Conservation (phyloP, 345 rosid species). For the Corchorus olitorius region DNA sequence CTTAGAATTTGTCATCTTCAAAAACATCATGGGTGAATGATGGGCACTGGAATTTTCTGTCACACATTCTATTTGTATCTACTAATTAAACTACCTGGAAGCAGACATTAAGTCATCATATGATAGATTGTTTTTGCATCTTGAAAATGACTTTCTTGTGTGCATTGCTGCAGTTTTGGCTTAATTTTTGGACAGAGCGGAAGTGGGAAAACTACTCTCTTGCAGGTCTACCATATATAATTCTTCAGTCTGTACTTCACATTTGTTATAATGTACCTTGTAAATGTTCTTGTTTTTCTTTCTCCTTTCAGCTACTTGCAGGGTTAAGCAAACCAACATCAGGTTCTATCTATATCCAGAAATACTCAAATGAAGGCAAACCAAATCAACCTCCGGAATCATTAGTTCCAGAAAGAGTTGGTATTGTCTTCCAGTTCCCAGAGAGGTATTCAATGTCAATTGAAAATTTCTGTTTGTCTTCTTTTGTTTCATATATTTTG, state of each 20-base stretch:
- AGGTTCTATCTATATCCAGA: constrained; percentile 75
- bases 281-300: constrained; percentile 5
- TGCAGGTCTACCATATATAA: constrained; percentile 56
- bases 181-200: constrained; percentile 96
- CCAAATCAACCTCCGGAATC: constrained; percentile 43
- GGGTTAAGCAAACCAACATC: constrained; percentile 88
- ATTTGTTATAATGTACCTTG: background rate
- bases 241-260: background rate
- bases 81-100: background rate
- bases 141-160: background rate
- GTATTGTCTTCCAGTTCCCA: constrained; percentile 93
- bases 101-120: background rate
- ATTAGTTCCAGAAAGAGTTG: constrained; percentile 73
- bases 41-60: background rate
- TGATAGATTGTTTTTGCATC: background rate
- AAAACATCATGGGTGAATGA: background rate
- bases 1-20: background rate
- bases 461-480: background rate
- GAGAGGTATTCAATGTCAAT: constrained; percentile 59
- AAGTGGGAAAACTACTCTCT: constrained; percentile 91
- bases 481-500: background rate
- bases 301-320: constrained; percentile 71
- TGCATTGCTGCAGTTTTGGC: constrained; percentile 67
- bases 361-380: constrained; percentile 59
- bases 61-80: background rate